Base-by-base conservation (phyloP, 768 basidiomycete species). In the Psilocybe subaeruginosa region DNA sequence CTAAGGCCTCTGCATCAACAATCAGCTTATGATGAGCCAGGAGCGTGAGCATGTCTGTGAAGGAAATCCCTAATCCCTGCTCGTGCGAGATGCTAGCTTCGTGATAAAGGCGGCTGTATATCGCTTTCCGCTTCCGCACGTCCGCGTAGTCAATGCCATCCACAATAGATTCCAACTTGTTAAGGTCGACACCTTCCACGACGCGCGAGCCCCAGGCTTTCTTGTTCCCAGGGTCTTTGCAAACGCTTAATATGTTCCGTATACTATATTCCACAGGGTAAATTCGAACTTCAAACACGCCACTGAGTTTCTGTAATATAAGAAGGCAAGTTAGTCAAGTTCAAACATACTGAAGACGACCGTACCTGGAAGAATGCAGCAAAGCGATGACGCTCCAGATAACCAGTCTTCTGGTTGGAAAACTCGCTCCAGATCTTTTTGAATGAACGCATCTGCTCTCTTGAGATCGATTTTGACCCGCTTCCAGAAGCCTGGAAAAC, bases 381-480 rank as follows among this genome's bases (percentile, higher is more conserved):
- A 62, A 97, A 89, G 35, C 82, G 82, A 29, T 77, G 76, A 1
- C 88, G 87, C 62, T 88, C 85, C 43, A 99, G 78, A 69, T 89
- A 88, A 0, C 94, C 93, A 0, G 90, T 94, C 58, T 89, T 85
- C 8, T 85, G 80, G 60, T 90, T 86, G 23, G 95, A 89, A 69
- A 89, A 93, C 70, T 89, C 85, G 2, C 90, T 89, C 97, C 97
- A 99, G 2, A 92, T 83, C 69, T 94, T 93, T 80, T 99, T 99
- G 84, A 95, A 98, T 1, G 87, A 79, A 35, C 97, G 88, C 87
- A 98, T 97, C 71, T 97, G 90, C 65, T 94, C 91, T 53, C 97
- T 83, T 17, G 89, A 91, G 54, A 99, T 88, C 0, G 88, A 86
- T 63, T 85, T 91, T 16, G 90, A 86, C n/a, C 89, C 88, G 19